Percentiles rank a stretch among this genome's conserved stretches.
phyloP scores from a whole-genome alignment of 176 grass and related monocot species.

The Avena insularis region DNA sequence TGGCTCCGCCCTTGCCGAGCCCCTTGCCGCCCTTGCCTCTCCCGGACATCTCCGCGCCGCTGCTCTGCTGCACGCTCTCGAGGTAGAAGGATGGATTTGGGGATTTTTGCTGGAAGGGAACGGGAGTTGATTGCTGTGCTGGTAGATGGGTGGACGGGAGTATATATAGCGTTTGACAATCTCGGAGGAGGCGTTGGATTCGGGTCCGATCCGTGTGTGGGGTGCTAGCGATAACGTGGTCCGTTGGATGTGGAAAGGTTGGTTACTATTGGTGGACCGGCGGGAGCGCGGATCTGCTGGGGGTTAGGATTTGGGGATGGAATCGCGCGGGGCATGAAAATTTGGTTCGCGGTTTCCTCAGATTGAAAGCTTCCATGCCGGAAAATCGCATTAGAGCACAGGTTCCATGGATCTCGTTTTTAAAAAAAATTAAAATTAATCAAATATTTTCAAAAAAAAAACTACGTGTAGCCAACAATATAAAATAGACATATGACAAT shows the following conservation, averaged over 20 bases:
- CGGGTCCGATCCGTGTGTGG: not conserved
- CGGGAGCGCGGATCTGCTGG: not conserved
- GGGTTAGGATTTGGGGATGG: not conserved
- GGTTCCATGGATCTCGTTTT: no score
- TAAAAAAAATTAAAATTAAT: no score
- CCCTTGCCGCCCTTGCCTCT: slow-evolving; percentile 27
- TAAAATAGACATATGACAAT: no score
- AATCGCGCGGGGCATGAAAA: no score
- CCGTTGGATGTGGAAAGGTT: slow-evolving; percentile 7
- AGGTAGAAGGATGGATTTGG: not conserved
- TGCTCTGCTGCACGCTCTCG: not conserved
- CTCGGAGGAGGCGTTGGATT: slow-evolving; percentile 30
- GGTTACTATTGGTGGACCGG: not conserved
- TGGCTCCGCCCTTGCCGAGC: slow-evolving; percentile 29
- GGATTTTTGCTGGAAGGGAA: not conserved
- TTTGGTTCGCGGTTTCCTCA: not conserved
- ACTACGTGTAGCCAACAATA: no score
- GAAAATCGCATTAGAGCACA: no score
- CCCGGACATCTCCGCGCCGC: not conserved
- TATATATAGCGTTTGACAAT: not conserved
- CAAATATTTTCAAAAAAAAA: no score
- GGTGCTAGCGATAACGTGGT: accelerated
- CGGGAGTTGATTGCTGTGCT: not conserved
- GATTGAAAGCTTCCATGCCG: no score
- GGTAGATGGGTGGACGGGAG: accelerated